Evolutionary conservation across 768 basidiomycete species (phyloP), one percentile per base, ranked within the genome.

Genomic region (Termitomyces sp.): DNA sequence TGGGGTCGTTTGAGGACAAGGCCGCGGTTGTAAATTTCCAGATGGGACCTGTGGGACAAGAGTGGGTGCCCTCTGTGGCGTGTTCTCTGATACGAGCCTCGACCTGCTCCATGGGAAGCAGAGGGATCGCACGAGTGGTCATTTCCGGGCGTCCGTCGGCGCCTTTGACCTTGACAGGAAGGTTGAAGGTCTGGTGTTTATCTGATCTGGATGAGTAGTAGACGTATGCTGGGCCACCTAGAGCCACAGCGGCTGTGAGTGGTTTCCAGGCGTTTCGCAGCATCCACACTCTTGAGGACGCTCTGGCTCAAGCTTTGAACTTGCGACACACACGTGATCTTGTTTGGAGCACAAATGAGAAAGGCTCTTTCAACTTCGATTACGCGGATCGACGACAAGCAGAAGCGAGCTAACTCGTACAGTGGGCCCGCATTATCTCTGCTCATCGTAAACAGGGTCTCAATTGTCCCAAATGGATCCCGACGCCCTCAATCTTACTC

Each of bases 1-100:
- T 86, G 8, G 94, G 92, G 58, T 89, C 83, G 66, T 99, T 99
- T 3, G 93, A 88, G 0, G 90, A 77, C 36, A 98, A 75, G 35
- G 79, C 81, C 18, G 92, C 90, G 3, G 88, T 95, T 49, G 87
- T 80, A 71, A 88, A 87, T 62, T 80, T 85, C 90, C 90, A 92
- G 13, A 77, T 71, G 53, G 83, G 72, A 18, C 86, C 84, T 35
- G 76, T 76, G 0, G 82, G 84, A 43, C 82, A 74, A 13, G 73
- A 57, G 47, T 79, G 71, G 20, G 72, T 73, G 54, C 82, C 72
- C 18, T 72, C 71, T 3, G 73, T 74, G 3, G 83, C 81, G 60
- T 82, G 74, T 62, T 83, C 80, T 47, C 69, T 76, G 51, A 92
- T 78, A 24, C 84, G 83, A 16, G 76, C 72, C 52, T 90, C 80